Conservation (phyloP, 2,329 filamentous ascomycete genomes). For the Trichoderma koningii region DNA sequence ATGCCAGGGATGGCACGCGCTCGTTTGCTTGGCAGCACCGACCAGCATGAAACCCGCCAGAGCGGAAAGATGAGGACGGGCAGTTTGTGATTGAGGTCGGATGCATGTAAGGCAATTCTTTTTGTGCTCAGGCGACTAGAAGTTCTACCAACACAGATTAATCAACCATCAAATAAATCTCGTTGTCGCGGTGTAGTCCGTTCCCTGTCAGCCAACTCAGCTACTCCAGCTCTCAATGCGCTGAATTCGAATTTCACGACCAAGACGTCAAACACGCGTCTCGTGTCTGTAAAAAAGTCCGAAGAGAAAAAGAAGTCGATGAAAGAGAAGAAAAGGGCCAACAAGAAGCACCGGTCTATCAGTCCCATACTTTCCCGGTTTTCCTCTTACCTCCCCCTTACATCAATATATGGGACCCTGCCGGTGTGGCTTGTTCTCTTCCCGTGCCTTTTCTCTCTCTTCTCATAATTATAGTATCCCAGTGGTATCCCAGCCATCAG, state of each 20-base stretch:
- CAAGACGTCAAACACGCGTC: no score
- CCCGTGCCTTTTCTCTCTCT: background rate
- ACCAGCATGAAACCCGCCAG: background rate
- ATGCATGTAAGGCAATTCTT: background rate
- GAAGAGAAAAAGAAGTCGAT: background rate
- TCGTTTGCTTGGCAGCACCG: background rate
- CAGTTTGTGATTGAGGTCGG: background rate
- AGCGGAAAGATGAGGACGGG: background rate
- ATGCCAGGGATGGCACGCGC: background rate
- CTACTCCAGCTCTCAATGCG: background rate
- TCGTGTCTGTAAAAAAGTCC: no score
- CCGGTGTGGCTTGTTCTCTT: slow-evolving; percentile 7
- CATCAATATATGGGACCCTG: slow-evolving; percentile 10
- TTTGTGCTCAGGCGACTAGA: no score
- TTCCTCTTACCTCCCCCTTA: slow-evolving; percentile 15
- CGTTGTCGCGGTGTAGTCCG: background rate
- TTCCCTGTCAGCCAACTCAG: no score
- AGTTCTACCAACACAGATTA: no score
- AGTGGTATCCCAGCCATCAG: background rate
- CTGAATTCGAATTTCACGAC: no score
- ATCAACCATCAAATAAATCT: background rate
- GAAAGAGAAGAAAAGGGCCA: background rate
- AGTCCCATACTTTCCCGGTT: background rate
- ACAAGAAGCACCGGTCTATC: background rate
- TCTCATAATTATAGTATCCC: background rate